Percentiles rank a stretch among this genome's conserved stretches.
phyloP scores from a whole-genome alignment of 805 yeast species.

The Groenewaldozyma tartarivorans region DNA sequence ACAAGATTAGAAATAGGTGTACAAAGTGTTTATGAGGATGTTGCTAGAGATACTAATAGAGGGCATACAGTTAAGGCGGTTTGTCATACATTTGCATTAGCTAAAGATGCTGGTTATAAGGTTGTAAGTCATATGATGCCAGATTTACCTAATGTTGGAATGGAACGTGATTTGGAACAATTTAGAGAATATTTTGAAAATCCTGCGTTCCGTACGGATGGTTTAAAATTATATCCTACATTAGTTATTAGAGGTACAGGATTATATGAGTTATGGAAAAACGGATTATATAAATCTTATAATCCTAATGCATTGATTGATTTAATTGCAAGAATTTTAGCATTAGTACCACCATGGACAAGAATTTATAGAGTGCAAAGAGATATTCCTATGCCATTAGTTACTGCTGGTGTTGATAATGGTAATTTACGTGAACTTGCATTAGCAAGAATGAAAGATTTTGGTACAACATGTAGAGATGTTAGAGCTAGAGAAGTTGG shows the following conservation, averaged over 20 bases:
- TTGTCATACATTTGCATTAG: constrained; percentile 87
- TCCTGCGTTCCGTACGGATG: constrained; percentile 95
- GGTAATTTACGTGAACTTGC: constrained; percentile 95
- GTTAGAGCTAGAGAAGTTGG: constrained; percentile 98
- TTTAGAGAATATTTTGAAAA: constrained; percentile 94
- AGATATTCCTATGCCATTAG: constrained; percentile 98
- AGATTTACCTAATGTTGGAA: constrained; percentile 95
- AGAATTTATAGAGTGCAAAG: constrained; percentile 96
- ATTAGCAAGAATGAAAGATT: constrained; percentile 94
- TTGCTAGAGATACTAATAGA: constrained; percentile 94
- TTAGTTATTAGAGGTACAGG: constrained; percentile 97
- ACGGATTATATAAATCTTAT: constrained; percentile 87
- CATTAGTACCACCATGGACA: constrained; percentile 98
- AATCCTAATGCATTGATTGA: constrained; percentile 92
- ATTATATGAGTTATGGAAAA: constrained; percentile 92
- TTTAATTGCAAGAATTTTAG: constrained; percentile 89
- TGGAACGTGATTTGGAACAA: constrained; percentile 96
- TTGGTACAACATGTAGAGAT: constrained; percentile 92
- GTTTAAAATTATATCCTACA: constrained; percentile 90
- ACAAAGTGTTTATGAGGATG: constrained; percentile 95
- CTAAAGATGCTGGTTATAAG: constrained; percentile 98
- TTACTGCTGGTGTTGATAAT: constrained; percentile 94
- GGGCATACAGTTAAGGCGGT: constrained; percentile 97
- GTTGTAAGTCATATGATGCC: constrained; percentile 99
- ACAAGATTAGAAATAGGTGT: constrained; percentile 96